phyloP scores from a whole-genome alignment of 108 stramenopile genomes.

The Skeletonema marinoi region DNA sequence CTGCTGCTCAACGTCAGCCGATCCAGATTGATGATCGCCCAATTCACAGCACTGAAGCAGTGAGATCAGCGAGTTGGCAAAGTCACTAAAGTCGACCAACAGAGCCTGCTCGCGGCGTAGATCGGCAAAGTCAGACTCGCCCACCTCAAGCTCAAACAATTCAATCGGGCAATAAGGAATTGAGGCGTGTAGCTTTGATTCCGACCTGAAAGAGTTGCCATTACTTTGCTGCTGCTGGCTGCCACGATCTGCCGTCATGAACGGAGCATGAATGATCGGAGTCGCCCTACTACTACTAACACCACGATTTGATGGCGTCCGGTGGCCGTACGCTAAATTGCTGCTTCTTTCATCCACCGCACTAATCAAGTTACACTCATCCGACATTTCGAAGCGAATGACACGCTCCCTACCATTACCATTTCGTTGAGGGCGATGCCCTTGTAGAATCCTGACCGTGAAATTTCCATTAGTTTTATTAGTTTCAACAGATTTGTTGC shows the following conservation, averaged over 20 bases:
- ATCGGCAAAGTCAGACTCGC: constrained; percentile 50
- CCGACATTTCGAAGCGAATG: constrained; percentile 57
- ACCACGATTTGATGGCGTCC: constrained; percentile 17
- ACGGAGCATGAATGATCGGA: constrained; percentile 37
- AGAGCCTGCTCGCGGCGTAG: constrained; percentile 52
- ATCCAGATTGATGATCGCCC: constrained; percentile 16
- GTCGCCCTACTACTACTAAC: not conserved
- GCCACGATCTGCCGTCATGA: constrained; percentile 30
- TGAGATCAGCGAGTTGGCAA: constrained; percentile 50
- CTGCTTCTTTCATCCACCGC: not conserved
- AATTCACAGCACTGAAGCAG: constrained; percentile 44
- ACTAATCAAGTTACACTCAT: constrained; percentile 42
- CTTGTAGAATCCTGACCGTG: constrained; percentile 46
- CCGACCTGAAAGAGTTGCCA: not conserved
- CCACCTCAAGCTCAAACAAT: constrained; percentile 54
- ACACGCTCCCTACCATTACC: constrained; percentile 40
- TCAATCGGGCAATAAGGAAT: constrained; percentile 25
- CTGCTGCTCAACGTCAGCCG: constrained; percentile 2
- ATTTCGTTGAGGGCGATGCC: constrained; percentile 28
- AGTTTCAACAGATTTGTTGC: not conserved
- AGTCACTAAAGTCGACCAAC: constrained; percentile 51
- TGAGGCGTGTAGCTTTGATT: not conserved
- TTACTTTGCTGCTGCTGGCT: constrained; percentile 1
- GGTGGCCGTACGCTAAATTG: not conserved
- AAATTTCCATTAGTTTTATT: constrained; percentile 23